phyloP scores from a whole-genome alignment of 257 asterid species.

The Jasminum sambac region DNA sequence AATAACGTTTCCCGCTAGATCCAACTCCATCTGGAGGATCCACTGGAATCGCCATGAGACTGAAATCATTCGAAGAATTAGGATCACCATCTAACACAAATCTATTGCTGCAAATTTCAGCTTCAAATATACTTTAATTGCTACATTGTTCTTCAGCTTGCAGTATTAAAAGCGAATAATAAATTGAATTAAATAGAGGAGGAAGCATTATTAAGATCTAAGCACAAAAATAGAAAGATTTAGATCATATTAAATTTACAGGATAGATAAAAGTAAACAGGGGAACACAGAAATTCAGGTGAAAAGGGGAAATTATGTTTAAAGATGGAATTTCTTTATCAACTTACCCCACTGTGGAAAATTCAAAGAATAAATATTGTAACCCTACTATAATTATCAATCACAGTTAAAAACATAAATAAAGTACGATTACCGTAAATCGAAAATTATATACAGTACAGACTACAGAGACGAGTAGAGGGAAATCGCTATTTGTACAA shows the following conservation, averaged over 20 bases:
- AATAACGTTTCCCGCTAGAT: constrained; percentile 56
- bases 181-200: background rate
- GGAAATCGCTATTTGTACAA: background rate
- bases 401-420: background rate
- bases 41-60: constrained; percentile 55
- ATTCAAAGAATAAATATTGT: background rate
- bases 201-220: background rate
- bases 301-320: constrained; percentile 2
- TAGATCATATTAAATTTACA: background rate
- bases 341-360: background rate
- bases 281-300: background rate
- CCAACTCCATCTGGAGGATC: constrained; percentile 56
- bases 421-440: background rate
- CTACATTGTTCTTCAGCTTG: background rate
- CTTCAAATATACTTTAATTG: background rate
- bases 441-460: background rate
- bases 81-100: constrained; percentile 6
- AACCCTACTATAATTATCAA: background rate
- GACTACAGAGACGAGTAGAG: background rate
- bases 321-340: constrained; percentile 3
- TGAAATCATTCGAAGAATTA: constrained; percentile 10
- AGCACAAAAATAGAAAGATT: background rate
- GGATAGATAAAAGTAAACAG: background rate
- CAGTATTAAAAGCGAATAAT: background rate
- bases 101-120: too few relatives aligned